Percentiles rank a stretch among this genome's conserved stretches.
Conservation (phyloP, 176 grass and related monocot species). For the Zoysia pacifica region DNA sequence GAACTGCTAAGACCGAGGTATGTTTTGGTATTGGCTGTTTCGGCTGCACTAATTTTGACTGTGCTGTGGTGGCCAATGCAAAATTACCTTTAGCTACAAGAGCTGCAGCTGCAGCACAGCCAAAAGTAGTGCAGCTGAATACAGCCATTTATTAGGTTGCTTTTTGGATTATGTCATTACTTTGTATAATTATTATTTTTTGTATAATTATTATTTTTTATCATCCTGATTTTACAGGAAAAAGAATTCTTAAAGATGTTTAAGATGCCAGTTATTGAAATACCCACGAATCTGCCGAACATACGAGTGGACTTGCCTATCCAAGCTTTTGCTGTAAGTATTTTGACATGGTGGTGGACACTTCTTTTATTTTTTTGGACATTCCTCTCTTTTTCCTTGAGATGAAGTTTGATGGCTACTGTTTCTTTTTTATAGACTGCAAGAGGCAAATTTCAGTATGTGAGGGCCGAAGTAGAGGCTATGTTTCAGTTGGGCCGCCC, state of each 20-base stretch:
- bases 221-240: slow-evolving; percentile 62
- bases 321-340: slow-evolving; percentile 93
- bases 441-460: slow-evolving; percentile 94
- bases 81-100: too few relatives aligned
- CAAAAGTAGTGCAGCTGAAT: too few relatives aligned
- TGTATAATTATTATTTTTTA: slow-evolving; percentile 1
- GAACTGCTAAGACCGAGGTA: slow-evolving; percentile 98
- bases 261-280: slow-evolving; percentile 94
- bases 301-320: slow-evolving; percentile 85
- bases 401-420: slow-evolving; percentile 9
- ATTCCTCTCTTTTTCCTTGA: neutral
- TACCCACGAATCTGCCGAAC: slow-evolving; percentile 94
- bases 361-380: too few relatives aligned
- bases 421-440: slow-evolving; percentile 59
- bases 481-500: slow-evolving; percentile 67
- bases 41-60: too few relatives aligned
- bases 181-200: neutral
- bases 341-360: slow-evolving; percentile 13
- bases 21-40: neutral
- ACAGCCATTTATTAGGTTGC: slow-evolving; percentile 22
- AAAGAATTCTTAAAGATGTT: slow-evolving; percentile 99
- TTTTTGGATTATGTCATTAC: slow-evolving; percentile 23
- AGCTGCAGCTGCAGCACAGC: too few relatives aligned
- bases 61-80: too few relatives aligned
- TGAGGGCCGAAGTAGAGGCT: slow-evolving; percentile 15